A percentile compares a stretch with the other conserved stretches of the same genome.
Evolutionary conservation across 2,329 filamentous ascomycete species (phyloP).

Genomic region (Gyromitra esculenta): DNA sequence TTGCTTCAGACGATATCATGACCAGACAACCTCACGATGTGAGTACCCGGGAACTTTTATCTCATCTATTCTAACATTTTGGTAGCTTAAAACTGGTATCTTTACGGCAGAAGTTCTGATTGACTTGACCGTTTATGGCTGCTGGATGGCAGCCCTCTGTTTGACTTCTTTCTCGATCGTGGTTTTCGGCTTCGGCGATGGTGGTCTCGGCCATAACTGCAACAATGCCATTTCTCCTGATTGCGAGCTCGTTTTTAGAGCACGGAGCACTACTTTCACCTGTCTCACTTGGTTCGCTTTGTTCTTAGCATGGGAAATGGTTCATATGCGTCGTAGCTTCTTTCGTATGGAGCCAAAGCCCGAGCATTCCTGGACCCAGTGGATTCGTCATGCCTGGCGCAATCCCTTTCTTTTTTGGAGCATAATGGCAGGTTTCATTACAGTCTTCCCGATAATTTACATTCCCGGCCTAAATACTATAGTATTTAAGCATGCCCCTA

Average conservation of each 20-base stretch:
- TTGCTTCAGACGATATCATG: conserved; percentile 79
- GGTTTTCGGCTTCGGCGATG: conserved; percentile 69
- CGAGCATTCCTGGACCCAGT: conserved; percentile 48
- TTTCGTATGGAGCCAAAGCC: conserved; percentile 74
- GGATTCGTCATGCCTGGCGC: conserved; percentile 68
- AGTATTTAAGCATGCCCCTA: conserved; percentile 75
- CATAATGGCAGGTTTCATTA: conserved; percentile 69
- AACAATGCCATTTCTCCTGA: conserved; percentile 67
- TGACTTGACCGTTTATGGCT: conserved; percentile 82
- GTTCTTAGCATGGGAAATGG: conserved; percentile 76
- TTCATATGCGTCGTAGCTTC: conserved; percentile 73
- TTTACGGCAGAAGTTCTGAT: conserved; percentile 80
- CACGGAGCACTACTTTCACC: conserved; percentile 77
- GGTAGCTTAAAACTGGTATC: conserved; percentile 68
- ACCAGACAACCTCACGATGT: conserved; percentile 78
- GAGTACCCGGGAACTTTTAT: conserved; percentile 56
- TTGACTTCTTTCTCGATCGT: conserved; percentile 72
- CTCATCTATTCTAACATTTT: conserved; percentile 13
- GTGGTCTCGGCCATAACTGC: conserved; percentile 69
- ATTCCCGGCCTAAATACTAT: conserved; percentile 72
- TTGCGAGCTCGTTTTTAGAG: conserved; percentile 74
- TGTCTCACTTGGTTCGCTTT: conserved; percentile 80
- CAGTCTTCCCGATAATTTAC: conserved; percentile 73
- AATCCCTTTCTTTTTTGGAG: conserved; percentile 75
- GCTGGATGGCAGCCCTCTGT: conserved; percentile 78